Evolutionary conservation across 2,329 filamentous ascomycete genomes (phyloP).

Genomic region (Colletotrichum echinochloae): DNA sequence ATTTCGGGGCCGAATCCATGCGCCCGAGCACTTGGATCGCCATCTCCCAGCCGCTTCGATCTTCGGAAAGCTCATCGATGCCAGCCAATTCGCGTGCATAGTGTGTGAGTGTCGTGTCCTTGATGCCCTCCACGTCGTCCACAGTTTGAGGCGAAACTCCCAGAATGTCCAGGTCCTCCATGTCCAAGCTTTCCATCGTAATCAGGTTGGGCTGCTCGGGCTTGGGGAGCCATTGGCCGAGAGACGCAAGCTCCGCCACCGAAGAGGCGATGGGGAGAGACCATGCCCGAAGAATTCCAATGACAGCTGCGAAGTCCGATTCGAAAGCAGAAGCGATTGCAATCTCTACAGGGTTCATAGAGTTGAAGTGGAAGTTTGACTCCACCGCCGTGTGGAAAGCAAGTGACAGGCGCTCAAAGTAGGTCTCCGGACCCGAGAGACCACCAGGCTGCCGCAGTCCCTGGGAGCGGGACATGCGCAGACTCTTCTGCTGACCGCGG

Average conservation of each 20-base stretch:
- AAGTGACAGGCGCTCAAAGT: conserved; percentile 78
- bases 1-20: conserved; percentile 78
- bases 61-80: conserved; percentile 60
- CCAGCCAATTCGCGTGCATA: conserved; percentile 79
- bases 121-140: conserved; percentile 73
- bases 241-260: conserved; percentile 85
- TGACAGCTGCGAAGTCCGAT: conserved; percentile 80
- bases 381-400: conserved; percentile 77
- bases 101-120: conserved; percentile 81
- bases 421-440: conserved; percentile 71
- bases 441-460: conserved; percentile 51
- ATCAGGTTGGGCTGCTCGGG: conserved; percentile 65
- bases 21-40: conserved; percentile 85
- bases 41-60: conserved; percentile 87
- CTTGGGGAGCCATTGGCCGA: conserved; percentile 83
- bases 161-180: conserved; percentile 87
- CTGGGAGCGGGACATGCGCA: conserved; percentile 56
- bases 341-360: conserved; percentile 80
- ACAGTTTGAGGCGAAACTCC: conserved; percentile 72
- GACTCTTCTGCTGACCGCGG: conserved; percentile 61
- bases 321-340: conserved; percentile 86
- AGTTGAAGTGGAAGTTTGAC: conserved; percentile 82
- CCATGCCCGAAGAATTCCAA: conserved; percentile 81
- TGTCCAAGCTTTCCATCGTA: conserved; percentile 76
- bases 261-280: conserved; percentile 83